Evolutionary conservation across 352 stramenopile genomes (phyloP).

Genomic region (Phytophthora chlamydospora): DNA sequence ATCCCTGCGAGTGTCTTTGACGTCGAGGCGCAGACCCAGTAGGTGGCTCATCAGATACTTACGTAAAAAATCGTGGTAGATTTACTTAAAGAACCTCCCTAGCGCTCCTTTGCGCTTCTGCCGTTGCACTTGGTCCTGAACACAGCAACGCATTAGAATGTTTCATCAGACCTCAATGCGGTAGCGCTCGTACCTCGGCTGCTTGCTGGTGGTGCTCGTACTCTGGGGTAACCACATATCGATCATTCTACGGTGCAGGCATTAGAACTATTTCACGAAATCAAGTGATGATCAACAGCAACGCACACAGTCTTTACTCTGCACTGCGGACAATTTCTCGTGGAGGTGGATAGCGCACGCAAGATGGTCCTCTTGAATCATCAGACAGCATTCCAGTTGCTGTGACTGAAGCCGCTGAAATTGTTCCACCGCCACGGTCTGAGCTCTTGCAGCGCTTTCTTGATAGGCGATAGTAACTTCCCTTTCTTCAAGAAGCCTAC

Average conservation of each 20-base stretch:
- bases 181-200: not conserved
- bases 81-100: conserved; percentile 21
- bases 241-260: too few relatives aligned
- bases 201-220: not conserved
- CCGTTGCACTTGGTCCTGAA: conserved; percentile 16
- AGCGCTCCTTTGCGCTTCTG: conserved; percentile 37
- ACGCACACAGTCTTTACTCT: conserved; percentile 4
- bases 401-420: conserved; percentile 9
- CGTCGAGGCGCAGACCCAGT: not conserved
- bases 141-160: not conserved
- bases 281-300: not conserved
- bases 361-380: conserved; percentile 27
- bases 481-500: conserved; percentile 9
- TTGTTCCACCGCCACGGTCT: conserved; percentile 8
- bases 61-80: not conserved
- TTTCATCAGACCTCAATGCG: not conserved
- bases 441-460: conserved; percentile 6
- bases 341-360: conserved; percentile 1
- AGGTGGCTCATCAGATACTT: not conserved
- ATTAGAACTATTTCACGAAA: not conserved
- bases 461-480: conserved; percentile 5
- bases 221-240: not conserved
- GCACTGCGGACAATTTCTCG: not conserved
- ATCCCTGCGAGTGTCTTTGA: not conserved
- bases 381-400: conserved; percentile 17